Evolutionary conservation across 768 basidiomycete species (phyloP).

Genomic region (Lentinula detonsa): DNA sequence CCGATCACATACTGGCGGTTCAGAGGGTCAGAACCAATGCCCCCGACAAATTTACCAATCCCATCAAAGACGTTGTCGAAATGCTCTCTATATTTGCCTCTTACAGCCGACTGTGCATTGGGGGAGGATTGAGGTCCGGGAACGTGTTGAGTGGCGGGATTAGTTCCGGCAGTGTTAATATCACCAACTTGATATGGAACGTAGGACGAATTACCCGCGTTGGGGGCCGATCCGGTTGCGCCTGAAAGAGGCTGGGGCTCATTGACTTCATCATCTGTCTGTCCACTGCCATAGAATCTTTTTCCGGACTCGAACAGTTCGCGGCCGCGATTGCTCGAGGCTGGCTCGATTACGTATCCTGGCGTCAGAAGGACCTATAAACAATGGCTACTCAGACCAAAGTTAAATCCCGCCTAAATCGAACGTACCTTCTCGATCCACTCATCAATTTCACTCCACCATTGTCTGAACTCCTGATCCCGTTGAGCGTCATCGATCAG

Average conservation of each 20-base stretch:
- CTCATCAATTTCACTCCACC: slow-evolving; percentile 59
- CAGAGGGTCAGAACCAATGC: slow-evolving; percentile 79
- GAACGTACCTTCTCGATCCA: slow-evolving; percentile 58
- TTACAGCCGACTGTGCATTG: slow-evolving; percentile 18
- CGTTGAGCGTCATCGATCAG: slow-evolving; percentile 69
- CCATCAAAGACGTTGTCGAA: slow-evolving; percentile 76
- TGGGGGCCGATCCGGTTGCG: not conserved
- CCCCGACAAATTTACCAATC: slow-evolving; percentile 73
- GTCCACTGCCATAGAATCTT: slow-evolving; percentile 51
- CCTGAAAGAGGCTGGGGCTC: not conserved
- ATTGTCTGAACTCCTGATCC: slow-evolving; percentile 69
- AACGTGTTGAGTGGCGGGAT: not conserved
- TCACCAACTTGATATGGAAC: not conserved
- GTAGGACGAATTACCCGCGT: not conserved
- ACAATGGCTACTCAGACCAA: not conserved
- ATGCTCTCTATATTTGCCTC: slow-evolving; percentile 51
- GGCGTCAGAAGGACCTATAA: slow-evolving; percentile 65
- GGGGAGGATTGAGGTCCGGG: not conserved
- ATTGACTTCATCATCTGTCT: not conserved
- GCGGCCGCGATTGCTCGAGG: slow-evolving; percentile 59
- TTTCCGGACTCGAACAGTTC: slow-evolving; percentile 66
- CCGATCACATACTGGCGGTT: slow-evolving; percentile 22
- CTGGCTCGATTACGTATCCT: slow-evolving; percentile 81
- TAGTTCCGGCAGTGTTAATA: not conserved
- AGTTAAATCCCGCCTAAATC: too few relatives aligned